phyloP scores from a whole-genome alignment of 495 filamentous ascomycete genomes.

The Lasiosphaeris hirsuta region DNA sequence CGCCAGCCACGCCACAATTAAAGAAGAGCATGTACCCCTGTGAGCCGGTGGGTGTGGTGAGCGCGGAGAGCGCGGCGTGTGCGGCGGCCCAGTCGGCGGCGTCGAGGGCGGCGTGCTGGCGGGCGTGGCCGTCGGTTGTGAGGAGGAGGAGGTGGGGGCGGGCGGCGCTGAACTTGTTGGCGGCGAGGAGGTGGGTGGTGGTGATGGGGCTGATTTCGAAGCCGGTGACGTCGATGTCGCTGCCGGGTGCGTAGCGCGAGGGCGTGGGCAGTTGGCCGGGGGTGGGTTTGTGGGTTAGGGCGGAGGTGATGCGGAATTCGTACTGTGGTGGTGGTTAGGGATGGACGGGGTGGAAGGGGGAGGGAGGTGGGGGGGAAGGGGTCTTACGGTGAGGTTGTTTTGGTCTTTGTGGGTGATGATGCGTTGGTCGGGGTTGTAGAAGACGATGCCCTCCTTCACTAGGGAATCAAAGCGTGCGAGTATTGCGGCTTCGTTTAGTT shows the following conservation, averaged over 20 bases:
- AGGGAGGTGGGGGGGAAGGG: too few species aligned
- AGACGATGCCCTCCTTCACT: too few species aligned
- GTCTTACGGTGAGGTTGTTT: too few species aligned
- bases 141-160: constrained; percentile 41
- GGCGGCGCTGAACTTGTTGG: constrained; percentile 42
- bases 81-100: constrained; percentile 15
- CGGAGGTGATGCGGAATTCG: constrained; percentile 20
- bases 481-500: too few species aligned
- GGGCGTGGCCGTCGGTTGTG: constrained; percentile 35
- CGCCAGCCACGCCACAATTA: constrained; percentile 37
- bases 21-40: constrained; percentile 28
- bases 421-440: too few species aligned
- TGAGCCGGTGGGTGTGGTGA: background rate
- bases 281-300: constrained; percentile 13
- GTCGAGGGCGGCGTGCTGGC: constrained; percentile 28
- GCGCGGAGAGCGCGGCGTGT: background rate
- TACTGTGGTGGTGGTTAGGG: constrained; percentile 13
- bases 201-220: constrained; percentile 18
- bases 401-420: too few species aligned
- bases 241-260: constrained; percentile 16
- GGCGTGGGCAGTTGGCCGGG: background rate
- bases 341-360: too few species aligned
- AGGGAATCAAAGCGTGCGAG: too few species aligned
- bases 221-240: constrained; percentile 24
- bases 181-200: constrained; percentile 33